A percentile compares a stretch with the other conserved stretches of the same genome.
These are phyloP conservation scores for Verbena officinalis DNA, from an alignment of 257 asterid species.

Conservation along the genomic window DNA sequence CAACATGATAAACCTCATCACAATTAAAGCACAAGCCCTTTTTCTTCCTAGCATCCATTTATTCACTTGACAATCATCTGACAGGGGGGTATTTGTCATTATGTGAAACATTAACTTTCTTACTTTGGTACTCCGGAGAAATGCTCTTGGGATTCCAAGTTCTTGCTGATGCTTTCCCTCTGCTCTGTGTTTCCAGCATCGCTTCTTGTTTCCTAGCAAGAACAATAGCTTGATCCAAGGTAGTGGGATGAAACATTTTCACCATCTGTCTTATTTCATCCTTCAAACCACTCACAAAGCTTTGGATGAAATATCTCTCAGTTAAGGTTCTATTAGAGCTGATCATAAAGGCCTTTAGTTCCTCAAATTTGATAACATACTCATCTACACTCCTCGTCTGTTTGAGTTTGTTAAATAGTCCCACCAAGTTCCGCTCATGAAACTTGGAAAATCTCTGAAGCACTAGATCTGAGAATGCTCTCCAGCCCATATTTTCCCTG, in stretches of 20 bases:
- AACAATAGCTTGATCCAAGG: background rate
- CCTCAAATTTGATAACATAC: too few species aligned
- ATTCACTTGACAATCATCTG: too few species aligned
- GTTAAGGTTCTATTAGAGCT: background rate
- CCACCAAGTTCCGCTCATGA: background rate
- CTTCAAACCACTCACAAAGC: background rate
- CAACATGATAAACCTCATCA: too few species aligned
- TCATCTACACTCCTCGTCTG: too few species aligned
- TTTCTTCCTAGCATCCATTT: background rate
- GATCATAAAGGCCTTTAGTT: too few species aligned
- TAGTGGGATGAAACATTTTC: background rate
- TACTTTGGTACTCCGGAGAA: too few species aligned
- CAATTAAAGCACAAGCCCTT: background rate
- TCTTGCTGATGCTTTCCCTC: background rate
- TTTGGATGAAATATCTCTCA: too few species aligned
- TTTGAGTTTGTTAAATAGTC: background rate
- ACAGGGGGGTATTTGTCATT: background rate
- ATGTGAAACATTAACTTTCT: too few species aligned
- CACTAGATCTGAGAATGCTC: background rate
- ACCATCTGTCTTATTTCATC: background rate
- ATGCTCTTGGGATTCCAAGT: too few species aligned
- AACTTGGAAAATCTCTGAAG: background rate
- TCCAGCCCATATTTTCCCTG: background rate
- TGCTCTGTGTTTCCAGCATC: background rate
- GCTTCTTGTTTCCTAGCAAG: background rate